These are phyloP conservation scores for Pseudonitzschia multistriata DNA, from an alignment of 108 stramenopile species.

Conservation along the genomic window DNA sequence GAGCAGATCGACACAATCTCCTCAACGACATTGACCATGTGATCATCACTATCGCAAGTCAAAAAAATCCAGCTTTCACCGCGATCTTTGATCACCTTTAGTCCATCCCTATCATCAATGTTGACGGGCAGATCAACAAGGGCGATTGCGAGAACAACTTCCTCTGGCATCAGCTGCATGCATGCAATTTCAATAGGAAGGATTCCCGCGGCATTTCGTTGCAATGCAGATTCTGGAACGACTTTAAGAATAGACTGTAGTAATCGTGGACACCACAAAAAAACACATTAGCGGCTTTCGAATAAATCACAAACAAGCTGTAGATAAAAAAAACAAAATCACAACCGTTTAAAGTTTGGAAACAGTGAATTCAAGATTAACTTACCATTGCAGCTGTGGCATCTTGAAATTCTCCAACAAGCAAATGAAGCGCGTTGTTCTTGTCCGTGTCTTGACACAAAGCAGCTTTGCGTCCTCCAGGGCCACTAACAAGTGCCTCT, in stretches of 20 bases:
- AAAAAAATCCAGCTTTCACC: slow-evolving; percentile 86
- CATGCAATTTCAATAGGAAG: slow-evolving; percentile 80
- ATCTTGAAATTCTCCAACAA: slow-evolving; percentile 57
- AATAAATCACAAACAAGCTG: background rate
- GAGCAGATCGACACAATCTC: slow-evolving; percentile 72
- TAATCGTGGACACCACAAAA: background rate
- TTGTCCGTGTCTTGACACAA: slow-evolving; percentile 40
- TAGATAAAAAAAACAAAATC: background rate
- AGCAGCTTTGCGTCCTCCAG: slow-evolving; percentile 57
- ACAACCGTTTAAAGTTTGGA: background rate
- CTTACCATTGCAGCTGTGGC: slow-evolving; percentile 49
- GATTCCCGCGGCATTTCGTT: slow-evolving; percentile 55
- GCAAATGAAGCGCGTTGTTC: slow-evolving; percentile 71
- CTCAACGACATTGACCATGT: slow-evolving; percentile 58
- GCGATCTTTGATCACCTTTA: slow-evolving; percentile 45
- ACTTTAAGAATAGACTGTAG: slow-evolving; percentile 62
- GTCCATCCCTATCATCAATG: slow-evolving; percentile 50
- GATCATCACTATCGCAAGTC: slow-evolving; percentile 77
- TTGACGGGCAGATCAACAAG: slow-evolving; percentile 81
- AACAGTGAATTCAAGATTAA: background rate
- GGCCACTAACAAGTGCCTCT: slow-evolving; percentile 60
- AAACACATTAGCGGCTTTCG: background rate
- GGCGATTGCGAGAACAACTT: slow-evolving; percentile 75
- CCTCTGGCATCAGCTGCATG: slow-evolving; percentile 58
- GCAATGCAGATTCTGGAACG: slow-evolving; percentile 53